Evolutionary conservation across 2,329 filamentous ascomycete species (phyloP).

Genomic region (Aspergillus sp.): DNA sequence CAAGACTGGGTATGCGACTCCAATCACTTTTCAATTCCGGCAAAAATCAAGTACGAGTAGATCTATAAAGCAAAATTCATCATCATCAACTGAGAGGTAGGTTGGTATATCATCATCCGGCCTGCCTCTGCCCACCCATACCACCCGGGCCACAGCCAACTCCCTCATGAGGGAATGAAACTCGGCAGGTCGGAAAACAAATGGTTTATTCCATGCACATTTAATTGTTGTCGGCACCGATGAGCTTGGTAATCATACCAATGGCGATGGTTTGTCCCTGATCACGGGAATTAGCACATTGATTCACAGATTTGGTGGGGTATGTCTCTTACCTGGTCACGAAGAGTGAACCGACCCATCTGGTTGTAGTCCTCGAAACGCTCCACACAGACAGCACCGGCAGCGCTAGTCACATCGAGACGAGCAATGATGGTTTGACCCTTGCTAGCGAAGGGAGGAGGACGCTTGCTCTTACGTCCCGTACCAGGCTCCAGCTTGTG

Average conservation of each 20-base stretch:
- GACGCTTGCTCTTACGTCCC: constrained; percentile 84
- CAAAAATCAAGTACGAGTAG: constrained; percentile 15
- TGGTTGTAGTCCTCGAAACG: constrained; percentile 95
- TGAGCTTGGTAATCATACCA: constrained; percentile 95
- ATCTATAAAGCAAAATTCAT: constrained; percentile 22
- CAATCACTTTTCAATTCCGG: constrained; percentile 20
- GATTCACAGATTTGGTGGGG: constrained; percentile 15
- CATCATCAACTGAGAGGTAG: constrained; percentile 30
- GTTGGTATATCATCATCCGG: constrained; percentile 21
- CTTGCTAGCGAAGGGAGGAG: constrained; percentile 82
- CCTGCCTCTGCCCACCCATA: constrained; percentile 21
- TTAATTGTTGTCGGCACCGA: constrained; percentile 35
- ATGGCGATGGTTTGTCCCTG: constrained; percentile 99
- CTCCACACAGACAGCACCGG: constrained; percentile 87
- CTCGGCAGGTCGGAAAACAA: constrained; percentile 3
- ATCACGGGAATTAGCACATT: constrained; percentile 20
- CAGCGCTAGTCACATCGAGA: constrained; percentile 80
- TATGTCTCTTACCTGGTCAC: constrained; percentile 67
- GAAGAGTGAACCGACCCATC: constrained; percentile 82
- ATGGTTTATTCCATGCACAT: constrained; percentile 9
- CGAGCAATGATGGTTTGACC: constrained; percentile 86
- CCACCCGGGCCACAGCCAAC: constrained; percentile 12
- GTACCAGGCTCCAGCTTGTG: constrained; percentile 97
- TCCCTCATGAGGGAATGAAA: not conserved
- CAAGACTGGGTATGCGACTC: constrained; percentile 1